Percentiles rank a stretch among this genome's conserved stretches.
phyloP scores from a whole-genome alignment of 2,329 filamentous ascomycete genomes.

The Aspergillus aculeatus region DNA sequence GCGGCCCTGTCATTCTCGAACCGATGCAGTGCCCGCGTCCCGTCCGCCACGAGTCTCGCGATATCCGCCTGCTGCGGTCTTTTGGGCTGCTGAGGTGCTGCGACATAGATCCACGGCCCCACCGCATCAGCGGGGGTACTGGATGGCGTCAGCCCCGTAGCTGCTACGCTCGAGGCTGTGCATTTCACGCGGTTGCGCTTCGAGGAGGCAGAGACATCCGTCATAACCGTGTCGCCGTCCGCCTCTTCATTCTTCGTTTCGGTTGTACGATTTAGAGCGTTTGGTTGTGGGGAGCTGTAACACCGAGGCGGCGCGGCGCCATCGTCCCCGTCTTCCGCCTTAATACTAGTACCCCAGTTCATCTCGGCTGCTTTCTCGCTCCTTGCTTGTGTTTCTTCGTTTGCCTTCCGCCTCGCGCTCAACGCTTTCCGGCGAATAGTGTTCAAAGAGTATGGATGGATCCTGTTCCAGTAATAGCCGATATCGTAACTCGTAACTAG shows the following conservation, averaged over 20 bases:
- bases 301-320: not conserved
- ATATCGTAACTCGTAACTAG: conserved; percentile 54
- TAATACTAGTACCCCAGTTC: not conserved
- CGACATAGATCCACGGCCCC: conserved; percentile 70
- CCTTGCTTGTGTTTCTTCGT: not conserved
- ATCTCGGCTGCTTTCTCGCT: not conserved
- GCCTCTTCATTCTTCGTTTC: not conserved
- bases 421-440: conserved; percentile 23
- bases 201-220: not conserved
- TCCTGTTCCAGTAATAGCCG: conserved; percentile 49
- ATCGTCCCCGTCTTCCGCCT: not conserved
- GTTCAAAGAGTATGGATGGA: conserved; percentile 30
- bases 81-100: conserved; percentile 55
- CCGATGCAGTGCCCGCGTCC: conserved; percentile 53
- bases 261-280: not conserved
- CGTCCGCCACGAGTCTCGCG: conserved; percentile 53
- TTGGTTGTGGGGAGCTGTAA: not conserved
- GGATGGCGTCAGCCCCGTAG: conserved; percentile 68
- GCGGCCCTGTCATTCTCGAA: conserved; percentile 49
- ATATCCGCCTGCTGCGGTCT: conserved; percentile 41
- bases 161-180: conserved; percentile 4
- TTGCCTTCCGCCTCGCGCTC: not conserved
- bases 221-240: not conserved
- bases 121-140: conserved; percentile 51
- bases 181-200: not conserved